A percentile compares a stretch with the other conserved stretches of the same genome.
These are phyloP conservation scores for Mariannaea sp. DNA, from an alignment of 2,329 filamentous ascomycete species.

Conservation along the genomic window DNA sequence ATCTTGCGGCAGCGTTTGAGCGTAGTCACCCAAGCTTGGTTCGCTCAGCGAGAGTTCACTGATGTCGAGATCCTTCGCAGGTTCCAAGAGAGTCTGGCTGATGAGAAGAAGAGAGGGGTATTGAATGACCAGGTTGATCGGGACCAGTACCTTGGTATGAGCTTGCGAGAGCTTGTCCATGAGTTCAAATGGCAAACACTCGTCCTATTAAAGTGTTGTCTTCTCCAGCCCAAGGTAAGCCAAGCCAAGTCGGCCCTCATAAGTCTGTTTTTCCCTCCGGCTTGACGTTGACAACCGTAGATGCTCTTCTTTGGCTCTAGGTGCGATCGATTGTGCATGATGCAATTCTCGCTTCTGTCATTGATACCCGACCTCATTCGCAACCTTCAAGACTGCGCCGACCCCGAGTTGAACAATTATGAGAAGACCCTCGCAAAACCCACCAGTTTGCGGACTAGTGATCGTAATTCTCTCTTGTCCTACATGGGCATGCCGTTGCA, in stretches of 20 bases:
- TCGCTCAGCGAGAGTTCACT: constrained; percentile 89
- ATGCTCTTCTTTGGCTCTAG: constrained; percentile 99
- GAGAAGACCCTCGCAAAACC: constrained; percentile 76
- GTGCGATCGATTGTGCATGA: constrained; percentile 95
- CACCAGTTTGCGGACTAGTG: constrained; percentile 87
- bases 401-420: constrained; percentile 87
- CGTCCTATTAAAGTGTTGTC: constrained; percentile 88
- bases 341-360: constrained; percentile 95
- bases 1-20: constrained; percentile 87
- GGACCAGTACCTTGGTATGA: constrained; percentile 88
- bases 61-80: constrained; percentile 87
- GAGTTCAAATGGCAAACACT: constrained; percentile 95
- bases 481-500: constrained; percentile 96
- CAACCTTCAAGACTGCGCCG: constrained; percentile 91
- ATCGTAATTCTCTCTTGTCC: constrained; percentile 83
- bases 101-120: constrained; percentile 63
- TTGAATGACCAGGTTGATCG: constrained; percentile 71
- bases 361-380: constrained; percentile 91
- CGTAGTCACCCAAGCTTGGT: constrained; percentile 94
- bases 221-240: constrained; percentile 89
- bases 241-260: too few relatives aligned
- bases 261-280: background rate
- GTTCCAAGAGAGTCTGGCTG: constrained; percentile 86
- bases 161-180: constrained; percentile 86
- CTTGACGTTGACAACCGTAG: constrained; percentile 50